Conservation (phyloP, 2,329 filamentous ascomycete genomes). For the Berkeleyomyces basicola region DNA sequence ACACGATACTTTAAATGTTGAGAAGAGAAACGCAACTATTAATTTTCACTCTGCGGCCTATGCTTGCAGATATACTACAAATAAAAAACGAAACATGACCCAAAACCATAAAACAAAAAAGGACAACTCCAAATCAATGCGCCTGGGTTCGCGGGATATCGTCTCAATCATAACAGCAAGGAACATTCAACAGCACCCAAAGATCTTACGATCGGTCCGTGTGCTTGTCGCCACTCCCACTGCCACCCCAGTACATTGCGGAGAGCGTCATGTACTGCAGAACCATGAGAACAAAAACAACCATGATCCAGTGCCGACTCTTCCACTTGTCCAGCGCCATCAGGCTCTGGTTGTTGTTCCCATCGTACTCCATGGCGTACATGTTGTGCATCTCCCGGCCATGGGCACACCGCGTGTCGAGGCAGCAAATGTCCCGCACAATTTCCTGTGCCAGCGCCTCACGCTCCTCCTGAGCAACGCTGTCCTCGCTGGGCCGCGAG, state of each 20-base stretch:
- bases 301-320: background rate
- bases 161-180: background rate
- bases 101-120: background rate
- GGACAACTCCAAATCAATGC: background rate
- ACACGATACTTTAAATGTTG: too few relatives aligned
- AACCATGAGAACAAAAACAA: background rate
- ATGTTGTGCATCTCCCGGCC: background rate
- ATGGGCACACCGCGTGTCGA: slow-evolving; percentile 1
- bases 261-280: slow-evolving; percentile 4
- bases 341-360: background rate
- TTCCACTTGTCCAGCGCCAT: slow-evolving; percentile 2
- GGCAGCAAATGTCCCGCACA: slow-evolving; percentile 1
- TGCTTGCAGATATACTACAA: background rate
- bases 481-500: background rate
- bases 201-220: background rate
- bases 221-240: background rate
- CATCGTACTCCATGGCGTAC: background rate
- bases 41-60: background rate
- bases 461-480: background rate
- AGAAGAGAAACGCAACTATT: background rate
- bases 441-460: background rate
- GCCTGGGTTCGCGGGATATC: slow-evolving; percentile 1
- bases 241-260: background rate
- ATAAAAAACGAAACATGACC: background rate
- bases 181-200: background rate